Conservation (phyloP, 371 early-diverging fungal species). For the Choanephora cucurbitarum region DNA sequence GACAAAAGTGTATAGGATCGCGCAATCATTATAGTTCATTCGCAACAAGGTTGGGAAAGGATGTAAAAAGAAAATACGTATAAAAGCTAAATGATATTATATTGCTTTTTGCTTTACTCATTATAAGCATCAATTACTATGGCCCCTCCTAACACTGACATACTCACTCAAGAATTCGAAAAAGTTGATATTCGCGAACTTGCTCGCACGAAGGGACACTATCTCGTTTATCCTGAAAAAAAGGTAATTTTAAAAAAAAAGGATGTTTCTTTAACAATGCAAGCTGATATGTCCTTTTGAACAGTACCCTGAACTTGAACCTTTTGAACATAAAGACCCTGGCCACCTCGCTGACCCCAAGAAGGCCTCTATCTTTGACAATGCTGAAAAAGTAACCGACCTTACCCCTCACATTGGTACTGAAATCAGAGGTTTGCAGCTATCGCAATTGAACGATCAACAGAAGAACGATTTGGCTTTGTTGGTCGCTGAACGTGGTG, state of each 20-base stretch:
- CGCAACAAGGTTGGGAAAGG: no score
- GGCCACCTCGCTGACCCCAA: conserved; percentile 59
- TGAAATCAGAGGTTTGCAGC: conserved; percentile 65
- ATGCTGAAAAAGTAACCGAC: conserved; percentile 61
- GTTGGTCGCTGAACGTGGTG: conserved; percentile 65
- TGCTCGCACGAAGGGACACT: conserved; percentile 42
- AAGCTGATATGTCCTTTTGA: neutral
- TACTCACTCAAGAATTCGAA: conserved; percentile 34
- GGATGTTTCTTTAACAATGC: neutral
- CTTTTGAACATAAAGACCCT: conserved; percentile 41
- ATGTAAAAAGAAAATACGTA: no score
- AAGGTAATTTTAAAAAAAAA: conserved; percentile 25
- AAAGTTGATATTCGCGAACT: conserved; percentile 38
- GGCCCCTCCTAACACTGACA: conserved; percentile 31
- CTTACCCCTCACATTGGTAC: conserved; percentile 68
- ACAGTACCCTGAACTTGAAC: conserved; percentile 39
- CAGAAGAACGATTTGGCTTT: conserved; percentile 63
- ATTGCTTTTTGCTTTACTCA: no score
- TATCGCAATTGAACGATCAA: conserved; percentile 53
- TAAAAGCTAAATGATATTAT: no score
- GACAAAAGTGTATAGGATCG: neutral
- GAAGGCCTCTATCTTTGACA: conserved; percentile 57
- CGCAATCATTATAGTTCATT: neutral
- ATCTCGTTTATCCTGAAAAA: conserved; percentile 40
- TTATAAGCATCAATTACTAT: conserved; percentile 1